These are phyloP conservation scores for Medicago ruthenica DNA, from an alignment of 306 rosid species.

Conservation along the genomic window DNA sequence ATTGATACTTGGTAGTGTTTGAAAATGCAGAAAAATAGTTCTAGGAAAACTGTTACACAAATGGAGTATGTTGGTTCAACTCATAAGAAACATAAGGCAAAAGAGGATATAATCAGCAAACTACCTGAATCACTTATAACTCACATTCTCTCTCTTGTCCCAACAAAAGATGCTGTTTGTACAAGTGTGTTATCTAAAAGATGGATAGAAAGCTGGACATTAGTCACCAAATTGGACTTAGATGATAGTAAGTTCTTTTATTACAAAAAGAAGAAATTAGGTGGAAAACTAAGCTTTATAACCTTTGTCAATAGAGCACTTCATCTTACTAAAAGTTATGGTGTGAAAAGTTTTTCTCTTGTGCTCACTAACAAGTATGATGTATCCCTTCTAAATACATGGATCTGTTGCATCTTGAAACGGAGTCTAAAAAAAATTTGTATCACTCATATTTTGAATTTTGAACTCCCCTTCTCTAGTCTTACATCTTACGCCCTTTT, in stretches of 20 bases:
- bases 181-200: constrained; percentile 32
- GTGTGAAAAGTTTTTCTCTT: background rate
- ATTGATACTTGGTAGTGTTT: background rate
- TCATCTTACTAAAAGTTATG: background rate
- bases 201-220: constrained; percentile 21
- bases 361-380: background rate
- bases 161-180: constrained; percentile 15
- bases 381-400: background rate
- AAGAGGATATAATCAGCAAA: background rate
- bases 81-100: too few species aligned
- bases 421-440: background rate
- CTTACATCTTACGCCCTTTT: background rate
- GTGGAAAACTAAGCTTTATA: background rate
- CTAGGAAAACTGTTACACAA: too few species aligned
- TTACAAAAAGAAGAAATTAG: background rate
- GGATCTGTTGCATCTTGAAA: background rate
- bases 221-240: constrained; percentile 20
- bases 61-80: too few species aligned
- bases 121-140: constrained; percentile 3
- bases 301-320: constrained; percentile 20
- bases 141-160: constrained; percentile 15
- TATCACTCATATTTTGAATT: background rate
- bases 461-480: background rate
- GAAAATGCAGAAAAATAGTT: background rate
- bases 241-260: background rate